phyloP scores from a whole-genome alignment of 345 rosid species.

The Corchorus capsularis region DNA sequence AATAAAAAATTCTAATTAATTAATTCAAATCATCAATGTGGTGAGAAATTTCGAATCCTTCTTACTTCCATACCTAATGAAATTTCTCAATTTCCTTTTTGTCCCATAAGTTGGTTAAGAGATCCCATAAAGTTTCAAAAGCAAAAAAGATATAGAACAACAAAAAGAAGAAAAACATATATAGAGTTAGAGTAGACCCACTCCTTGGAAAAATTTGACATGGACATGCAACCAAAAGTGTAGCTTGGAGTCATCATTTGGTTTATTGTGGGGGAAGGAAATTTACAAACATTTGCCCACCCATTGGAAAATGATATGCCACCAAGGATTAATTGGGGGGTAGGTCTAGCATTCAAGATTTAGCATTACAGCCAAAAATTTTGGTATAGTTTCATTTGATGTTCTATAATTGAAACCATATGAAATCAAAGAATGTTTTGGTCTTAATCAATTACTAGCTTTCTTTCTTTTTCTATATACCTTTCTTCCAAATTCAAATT shows the following conservation, averaged over 20 bases:
- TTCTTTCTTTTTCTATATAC: background rate
- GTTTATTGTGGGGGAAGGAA: constrained; percentile 26
- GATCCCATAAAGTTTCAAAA: constrained; percentile 15
- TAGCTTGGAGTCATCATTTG: constrained; percentile 32
- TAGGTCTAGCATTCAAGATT: background rate
- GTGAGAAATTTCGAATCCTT: background rate
- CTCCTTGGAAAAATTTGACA: constrained; percentile 12
- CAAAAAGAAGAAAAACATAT: background rate
- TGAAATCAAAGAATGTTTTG: background rate
- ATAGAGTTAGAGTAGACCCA: constrained; percentile 26
- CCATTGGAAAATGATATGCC: background rate
- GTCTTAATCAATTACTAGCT: background rate
- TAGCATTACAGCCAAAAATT: background rate
- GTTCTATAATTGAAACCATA: background rate
- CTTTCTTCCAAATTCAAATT: background rate
- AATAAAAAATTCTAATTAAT: background rate
- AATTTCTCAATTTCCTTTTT: constrained; percentile 1
- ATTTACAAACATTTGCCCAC: background rate
- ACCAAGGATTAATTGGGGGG: background rate
- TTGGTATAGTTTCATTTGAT: background rate
- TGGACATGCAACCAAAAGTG: constrained; percentile 35
- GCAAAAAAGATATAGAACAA: background rate
- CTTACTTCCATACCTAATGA: constrained; percentile 13
- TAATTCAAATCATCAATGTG: background rate
- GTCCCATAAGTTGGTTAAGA: background rate